These are phyloP conservation scores for Dioszegia hungarica DNA, from an alignment of 768 basidiomycete genomes.

Conservation along the genomic window DNA sequence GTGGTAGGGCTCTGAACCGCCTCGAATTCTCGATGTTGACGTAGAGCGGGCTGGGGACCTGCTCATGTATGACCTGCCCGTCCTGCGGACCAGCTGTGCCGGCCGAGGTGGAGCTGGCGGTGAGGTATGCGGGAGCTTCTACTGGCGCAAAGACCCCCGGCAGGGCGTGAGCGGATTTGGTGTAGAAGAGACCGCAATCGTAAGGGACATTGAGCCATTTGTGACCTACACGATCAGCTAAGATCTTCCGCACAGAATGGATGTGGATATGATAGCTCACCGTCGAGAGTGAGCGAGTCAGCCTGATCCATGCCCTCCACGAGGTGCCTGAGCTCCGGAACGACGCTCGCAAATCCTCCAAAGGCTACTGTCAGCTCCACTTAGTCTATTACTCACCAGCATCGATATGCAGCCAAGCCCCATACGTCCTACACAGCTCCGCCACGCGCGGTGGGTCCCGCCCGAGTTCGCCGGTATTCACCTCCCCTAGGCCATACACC, in stretches of 20 bases:
- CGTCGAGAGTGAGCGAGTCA: constrained; percentile 52
- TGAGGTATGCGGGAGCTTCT: constrained; percentile 50
- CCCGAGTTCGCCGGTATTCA: constrained; percentile 53
- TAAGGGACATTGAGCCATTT: constrained; percentile 53
- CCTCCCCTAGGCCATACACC: constrained; percentile 50
- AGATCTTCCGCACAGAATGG: too few relatives aligned
- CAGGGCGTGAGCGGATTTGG: constrained; percentile 34
- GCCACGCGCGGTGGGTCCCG: constrained; percentile 43
- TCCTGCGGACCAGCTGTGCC: background rate
- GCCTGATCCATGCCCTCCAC: constrained; percentile 48
- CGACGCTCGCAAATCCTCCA: constrained; percentile 50
- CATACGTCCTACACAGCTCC: constrained; percentile 47
- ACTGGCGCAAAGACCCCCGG: constrained; percentile 49
- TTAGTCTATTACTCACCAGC: constrained; percentile 42
- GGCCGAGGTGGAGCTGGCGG: constrained; percentile 9
- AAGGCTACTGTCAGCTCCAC: constrained; percentile 45
- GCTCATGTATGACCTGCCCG: constrained; percentile 6
- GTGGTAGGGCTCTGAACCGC: constrained; percentile 51
- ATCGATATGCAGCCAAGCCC: constrained; percentile 53
- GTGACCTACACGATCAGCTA: constrained; percentile 26
- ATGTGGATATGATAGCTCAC: constrained; percentile 40
- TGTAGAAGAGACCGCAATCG: constrained; percentile 52
- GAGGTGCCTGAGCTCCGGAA: constrained; percentile 46
- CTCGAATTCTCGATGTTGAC: constrained; percentile 52
- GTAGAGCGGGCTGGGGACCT: constrained; percentile 50